Base-by-base conservation (phyloP, 768 basidiomycete species). In the Tubosaeta sp. region DNA sequence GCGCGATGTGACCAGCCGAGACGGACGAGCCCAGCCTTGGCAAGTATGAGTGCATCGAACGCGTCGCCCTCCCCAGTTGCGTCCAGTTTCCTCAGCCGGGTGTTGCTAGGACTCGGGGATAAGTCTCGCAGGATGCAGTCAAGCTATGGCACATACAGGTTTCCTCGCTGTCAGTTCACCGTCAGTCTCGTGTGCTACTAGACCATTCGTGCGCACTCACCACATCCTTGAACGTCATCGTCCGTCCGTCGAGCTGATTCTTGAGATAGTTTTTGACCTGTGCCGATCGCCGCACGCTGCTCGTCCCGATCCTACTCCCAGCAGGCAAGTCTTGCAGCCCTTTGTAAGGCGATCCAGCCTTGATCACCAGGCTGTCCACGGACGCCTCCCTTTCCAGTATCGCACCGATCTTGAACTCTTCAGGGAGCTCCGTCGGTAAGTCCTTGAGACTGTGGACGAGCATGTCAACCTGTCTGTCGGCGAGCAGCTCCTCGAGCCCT, bases 371-470 rank as follows among this genome's bases (percentile, higher is more conserved):
- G 44, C 86, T 86, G 63, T 99, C 96, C 48, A 86, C 81, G 0
- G 90, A 90, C 67, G 94, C 86, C 69, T 93, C 95, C 49, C 96
- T 72, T 67, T 92, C 81, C 52, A 92, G 65, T 54, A 97, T 84
- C 3, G 88, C 93, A 8, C 82, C 91, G 43, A 99, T 77, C 60
- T 84, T 77, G 68, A 90, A 97, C 4, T 90, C 90, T 0, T 81
- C 80, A 0, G 92, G 91, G 27, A 99, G 74, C 6, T 75, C 75
- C 1, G 95, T 98, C 4, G 95, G 95, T 29, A 97, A 82, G 66
- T 98, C 96, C 69, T 99, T 99, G 59, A 91, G 74, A 31, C 80
- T 84, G 71, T 99, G 95, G 18, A 98, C 84, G 60, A 99, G 81
- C 78, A 97, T 83, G 66, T 99, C 96, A 44, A 94, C 87, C 12